Conservation (phyloP, 1,139 yeast species). For the Yamadazyma dushanensis region DNA sequence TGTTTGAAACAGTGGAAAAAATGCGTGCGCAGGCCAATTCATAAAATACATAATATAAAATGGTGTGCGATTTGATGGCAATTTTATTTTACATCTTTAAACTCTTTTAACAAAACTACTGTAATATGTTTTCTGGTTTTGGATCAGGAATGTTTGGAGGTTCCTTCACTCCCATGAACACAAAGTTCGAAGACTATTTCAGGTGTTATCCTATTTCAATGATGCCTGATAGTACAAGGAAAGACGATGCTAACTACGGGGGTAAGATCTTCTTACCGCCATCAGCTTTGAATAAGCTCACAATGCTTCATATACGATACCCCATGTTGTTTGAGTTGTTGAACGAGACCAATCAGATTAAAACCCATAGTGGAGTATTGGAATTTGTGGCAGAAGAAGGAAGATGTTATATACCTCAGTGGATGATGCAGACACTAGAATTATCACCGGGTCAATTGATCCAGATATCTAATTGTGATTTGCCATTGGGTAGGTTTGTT, state of each 20-base stretch:
- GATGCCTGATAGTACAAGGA: constrained; percentile 82
- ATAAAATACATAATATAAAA: constrained; percentile 1
- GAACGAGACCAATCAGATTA: constrained; percentile 58
- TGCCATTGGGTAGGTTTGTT: constrained; percentile 85
- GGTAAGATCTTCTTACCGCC: constrained; percentile 96
- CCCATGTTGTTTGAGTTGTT: constrained; percentile 90
- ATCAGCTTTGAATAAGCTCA: constrained; percentile 83
- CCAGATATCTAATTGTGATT: constrained; percentile 72
- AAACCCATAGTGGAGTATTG: constrained; percentile 89
- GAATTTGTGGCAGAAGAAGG: constrained; percentile 99
- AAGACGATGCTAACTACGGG: constrained; percentile 87
- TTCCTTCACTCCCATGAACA: constrained; percentile 31
- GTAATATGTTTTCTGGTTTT: constrained; percentile 45
- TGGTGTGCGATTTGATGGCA: constrained; percentile 3
- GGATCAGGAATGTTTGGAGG: constrained; percentile 43
- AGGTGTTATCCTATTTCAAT: constrained; percentile 88
- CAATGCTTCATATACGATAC: constrained; percentile 83
- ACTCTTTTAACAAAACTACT: background rate
- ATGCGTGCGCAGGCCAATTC: background rate
- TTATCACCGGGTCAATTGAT: constrained; percentile 78
- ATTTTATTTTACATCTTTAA: background rate
- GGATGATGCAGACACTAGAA: constrained; percentile 88
- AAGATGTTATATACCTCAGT: constrained; percentile 87
- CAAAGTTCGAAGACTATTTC: constrained; percentile 72
- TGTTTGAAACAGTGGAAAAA: constrained; percentile 22